Evolutionary conservation across 768 basidiomycete genomes (phyloP).

Genomic region (Daedaleopsis sinensis): DNA sequence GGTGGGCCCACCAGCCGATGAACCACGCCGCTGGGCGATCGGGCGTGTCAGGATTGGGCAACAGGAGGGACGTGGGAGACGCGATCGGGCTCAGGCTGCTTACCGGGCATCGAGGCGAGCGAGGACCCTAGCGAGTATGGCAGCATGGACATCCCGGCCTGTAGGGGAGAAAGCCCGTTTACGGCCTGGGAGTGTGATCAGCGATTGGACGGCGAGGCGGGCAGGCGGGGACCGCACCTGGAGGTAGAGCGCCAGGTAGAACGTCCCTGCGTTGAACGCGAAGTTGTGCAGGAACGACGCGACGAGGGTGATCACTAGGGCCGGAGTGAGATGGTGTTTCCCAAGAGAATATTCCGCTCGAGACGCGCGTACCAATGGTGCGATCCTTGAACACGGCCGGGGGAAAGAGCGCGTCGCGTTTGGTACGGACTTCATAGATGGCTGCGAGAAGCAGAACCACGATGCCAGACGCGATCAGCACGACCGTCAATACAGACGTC

Average conservation of each 20-base stretch:
- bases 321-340: slow-evolving; percentile 15
- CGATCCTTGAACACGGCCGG: slow-evolving; percentile 58
- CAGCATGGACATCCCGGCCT: slow-evolving; percentile 74
- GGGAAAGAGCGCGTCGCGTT: slow-evolving; percentile 74
- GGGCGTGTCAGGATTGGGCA: slow-evolving; percentile 8
- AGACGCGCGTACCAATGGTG: slow-evolving; percentile 53
- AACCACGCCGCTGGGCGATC: slow-evolving; percentile 65
- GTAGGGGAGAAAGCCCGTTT: slow-evolving; percentile 66
- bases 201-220: slow-evolving; percentile 14
- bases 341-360: background rate
- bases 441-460: slow-evolving; percentile 59
- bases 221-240: slow-evolving; percentile 52
- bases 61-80: slow-evolving; percentile 8
- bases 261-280: slow-evolving; percentile 83
- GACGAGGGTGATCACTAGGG: slow-evolving; percentile 62
- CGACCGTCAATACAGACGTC: slow-evolving; percentile 61
- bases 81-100: slow-evolving; percentile 8
- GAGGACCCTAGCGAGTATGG: slow-evolving; percentile 88
- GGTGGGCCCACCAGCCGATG: slow-evolving; percentile 66
- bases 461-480: slow-evolving; percentile 59
- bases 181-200: slow-evolving; percentile 53
- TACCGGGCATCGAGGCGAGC: slow-evolving; percentile 73
- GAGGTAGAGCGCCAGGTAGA: slow-evolving; percentile 82
- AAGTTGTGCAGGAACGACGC: slow-evolving; percentile 83
- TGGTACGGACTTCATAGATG: slow-evolving; percentile 68